These are phyloP conservation scores for Biscogniauxia sp. DNA, from an alignment of 2,329 filamentous ascomycete genomes.

Conservation along the genomic window DNA sequence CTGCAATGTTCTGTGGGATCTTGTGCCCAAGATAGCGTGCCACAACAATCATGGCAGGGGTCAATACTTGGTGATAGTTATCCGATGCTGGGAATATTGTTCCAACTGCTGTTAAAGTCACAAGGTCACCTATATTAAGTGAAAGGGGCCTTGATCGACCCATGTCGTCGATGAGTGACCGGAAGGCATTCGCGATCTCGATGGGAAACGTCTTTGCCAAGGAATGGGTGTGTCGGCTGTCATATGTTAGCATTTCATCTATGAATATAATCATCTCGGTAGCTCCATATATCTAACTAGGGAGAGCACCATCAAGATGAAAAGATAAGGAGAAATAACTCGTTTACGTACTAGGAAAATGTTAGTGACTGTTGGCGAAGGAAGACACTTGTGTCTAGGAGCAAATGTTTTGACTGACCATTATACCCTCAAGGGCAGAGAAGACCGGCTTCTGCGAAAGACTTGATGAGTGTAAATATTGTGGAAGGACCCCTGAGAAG, in stretches of 20 bases:
- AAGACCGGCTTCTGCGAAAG: conserved; percentile 27
- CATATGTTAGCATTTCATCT: conserved; percentile 21
- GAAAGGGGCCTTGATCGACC: conserved; percentile 46
- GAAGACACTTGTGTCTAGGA: conserved; percentile 39
- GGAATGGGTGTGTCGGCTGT: conserved; percentile 57
- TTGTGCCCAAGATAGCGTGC: conserved; percentile 79
- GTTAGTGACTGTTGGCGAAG: conserved; percentile 43
- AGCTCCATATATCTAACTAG: not conserved
- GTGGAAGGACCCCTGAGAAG: conserved; percentile 65
- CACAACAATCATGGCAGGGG: conserved; percentile 84
- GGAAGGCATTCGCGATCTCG: conserved; percentile 74
- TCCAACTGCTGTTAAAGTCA: conserved; percentile 79
- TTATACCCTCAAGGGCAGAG: not conserved
- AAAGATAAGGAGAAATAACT: not conserved
- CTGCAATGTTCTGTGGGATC: conserved; percentile 60
- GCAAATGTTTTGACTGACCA: conserved; percentile 4
- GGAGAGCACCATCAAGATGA: not conserved
- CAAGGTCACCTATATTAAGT: conserved; percentile 67
- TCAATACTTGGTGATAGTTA: conserved; percentile 94
- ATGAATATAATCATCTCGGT: not conserved
- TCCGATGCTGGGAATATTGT: conserved; percentile 92
- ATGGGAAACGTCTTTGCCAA: conserved; percentile 82
- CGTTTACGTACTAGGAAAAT: not conserved
- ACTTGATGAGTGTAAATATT: conserved; percentile 54
- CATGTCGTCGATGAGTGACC: conserved; percentile 65